These are phyloP conservation scores for Corynascus novoguineensis DNA, from an alignment of 495 filamentous ascomycete species.

Conservation along the genomic window DNA sequence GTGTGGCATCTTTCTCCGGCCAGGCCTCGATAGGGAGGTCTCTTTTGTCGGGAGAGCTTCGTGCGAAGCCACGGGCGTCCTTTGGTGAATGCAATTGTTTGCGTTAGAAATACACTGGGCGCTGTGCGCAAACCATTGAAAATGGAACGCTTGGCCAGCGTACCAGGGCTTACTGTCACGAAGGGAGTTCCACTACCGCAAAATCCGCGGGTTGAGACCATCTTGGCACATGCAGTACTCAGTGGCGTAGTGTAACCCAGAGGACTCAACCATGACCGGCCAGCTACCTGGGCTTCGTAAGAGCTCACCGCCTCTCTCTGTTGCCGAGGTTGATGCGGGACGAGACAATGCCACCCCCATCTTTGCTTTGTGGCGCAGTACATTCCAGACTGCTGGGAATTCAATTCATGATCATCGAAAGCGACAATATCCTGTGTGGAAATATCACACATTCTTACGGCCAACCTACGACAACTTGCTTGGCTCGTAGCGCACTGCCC, in stretches of 20 bases:
- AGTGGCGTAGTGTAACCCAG: too few relatives aligned
- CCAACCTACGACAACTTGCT: not conserved
- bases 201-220: too few relatives aligned
- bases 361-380: constrained; percentile 7
- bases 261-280: not conserved
- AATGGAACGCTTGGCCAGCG: too few relatives aligned
- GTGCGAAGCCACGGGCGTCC: too few relatives aligned
- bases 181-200: too few relatives aligned
- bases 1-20: not conserved
- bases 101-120: too few relatives aligned
- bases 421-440: too few relatives aligned
- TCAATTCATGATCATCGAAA: not conserved
- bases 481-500: not conserved
- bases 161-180: too few relatives aligned
- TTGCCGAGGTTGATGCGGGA: not conserved
- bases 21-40: not conserved
- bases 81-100: too few relatives aligned
- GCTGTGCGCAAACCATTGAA: too few relatives aligned
- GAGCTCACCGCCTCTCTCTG: constrained; percentile 15
- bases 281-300: not conserved
- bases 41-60: not conserved
- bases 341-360: not conserved
- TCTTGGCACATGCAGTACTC: too few relatives aligned
- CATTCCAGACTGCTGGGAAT: not conserved
- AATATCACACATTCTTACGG: too few relatives aligned